These are phyloP conservation scores for Aureobasidium namibiae DNA, from an alignment of 2,329 filamentous ascomycete species.

Conservation along the genomic window DNA sequence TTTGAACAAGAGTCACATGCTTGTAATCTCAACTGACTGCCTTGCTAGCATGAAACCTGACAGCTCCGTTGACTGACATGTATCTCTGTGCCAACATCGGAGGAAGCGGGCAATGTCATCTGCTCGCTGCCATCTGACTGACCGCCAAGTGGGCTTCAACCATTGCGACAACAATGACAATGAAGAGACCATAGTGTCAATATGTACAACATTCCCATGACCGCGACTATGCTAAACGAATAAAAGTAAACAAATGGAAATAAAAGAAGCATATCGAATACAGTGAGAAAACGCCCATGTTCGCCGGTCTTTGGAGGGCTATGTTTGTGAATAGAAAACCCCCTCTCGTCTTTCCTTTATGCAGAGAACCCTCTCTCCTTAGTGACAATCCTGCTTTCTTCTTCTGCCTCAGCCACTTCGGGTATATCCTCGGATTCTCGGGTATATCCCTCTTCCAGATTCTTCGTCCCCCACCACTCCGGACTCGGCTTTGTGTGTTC, in stretches of 20 bases:
- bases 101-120: neutral
- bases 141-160: neutral
- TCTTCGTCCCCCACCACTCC: neutral
- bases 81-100: neutral
- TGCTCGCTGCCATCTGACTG: neutral
- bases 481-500: slow-evolving; percentile 7
- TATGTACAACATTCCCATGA: slow-evolving; percentile 13
- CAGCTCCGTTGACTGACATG: neutral
- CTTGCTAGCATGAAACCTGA: neutral
- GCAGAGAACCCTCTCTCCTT: neutral
- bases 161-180: neutral
- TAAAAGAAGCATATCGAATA: slow-evolving; percentile 1
- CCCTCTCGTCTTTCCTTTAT: neutral
- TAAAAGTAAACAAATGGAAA: slow-evolving; percentile 3
- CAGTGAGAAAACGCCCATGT: slow-evolving; percentile 7
- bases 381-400: neutral
- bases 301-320: slow-evolving; percentile 1
- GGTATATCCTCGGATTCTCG: slow-evolving; percentile 3
- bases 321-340: neutral
- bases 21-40: neutral
- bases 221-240: slow-evolving; percentile 7
- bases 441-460: neutral
- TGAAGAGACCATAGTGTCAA: neutral
- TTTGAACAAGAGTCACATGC: neutral
- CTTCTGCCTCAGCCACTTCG: neutral